phyloP scores from a whole-genome alignment of 108 stramenopile species.

The Cyclotella baltica region DNA sequence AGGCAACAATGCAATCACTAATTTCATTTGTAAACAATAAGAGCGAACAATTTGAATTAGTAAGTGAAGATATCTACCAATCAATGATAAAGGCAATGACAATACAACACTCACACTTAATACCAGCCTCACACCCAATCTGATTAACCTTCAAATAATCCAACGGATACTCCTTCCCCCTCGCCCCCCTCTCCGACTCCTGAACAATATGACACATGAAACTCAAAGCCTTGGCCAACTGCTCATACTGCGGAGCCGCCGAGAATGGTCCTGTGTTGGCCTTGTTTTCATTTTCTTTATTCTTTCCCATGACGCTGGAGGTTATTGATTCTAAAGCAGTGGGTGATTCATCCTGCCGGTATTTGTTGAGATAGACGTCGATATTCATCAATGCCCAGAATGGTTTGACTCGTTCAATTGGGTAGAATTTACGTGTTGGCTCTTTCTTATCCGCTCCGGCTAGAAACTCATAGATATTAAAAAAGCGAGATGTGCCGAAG shows the following conservation, averaged over 20 bases:
- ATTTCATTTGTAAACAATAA: not conserved
- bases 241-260: conserved; percentile 78
- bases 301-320: conserved; percentile 19
- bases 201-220: conserved; percentile 87
- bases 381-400: conserved; percentile 88
- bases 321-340: conserved; percentile 48
- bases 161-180: conserved; percentile 52
- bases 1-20: conserved; percentile 75
- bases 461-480: conserved; percentile 87
- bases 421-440: conserved; percentile 83
- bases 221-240: conserved; percentile 82
- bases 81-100: not conserved
- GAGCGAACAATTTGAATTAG: not conserved
- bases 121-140: conserved; percentile 81
- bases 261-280: conserved; percentile 18
- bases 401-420: conserved; percentile 86
- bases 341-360: conserved; percentile 34
- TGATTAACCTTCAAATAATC: conserved; percentile 76
- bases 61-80: not conserved
- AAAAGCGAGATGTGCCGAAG: conserved; percentile 27
- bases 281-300: conserved; percentile 3
- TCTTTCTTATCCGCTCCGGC: conserved; percentile 76
- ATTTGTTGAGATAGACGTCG: conserved; percentile 79
- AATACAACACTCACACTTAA: conserved; percentile 50
- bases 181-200: conserved; percentile 61